Base-by-base conservation (phyloP, 2,329 filamentous ascomycete genomes). In the Grosmannia huntii region DNA sequence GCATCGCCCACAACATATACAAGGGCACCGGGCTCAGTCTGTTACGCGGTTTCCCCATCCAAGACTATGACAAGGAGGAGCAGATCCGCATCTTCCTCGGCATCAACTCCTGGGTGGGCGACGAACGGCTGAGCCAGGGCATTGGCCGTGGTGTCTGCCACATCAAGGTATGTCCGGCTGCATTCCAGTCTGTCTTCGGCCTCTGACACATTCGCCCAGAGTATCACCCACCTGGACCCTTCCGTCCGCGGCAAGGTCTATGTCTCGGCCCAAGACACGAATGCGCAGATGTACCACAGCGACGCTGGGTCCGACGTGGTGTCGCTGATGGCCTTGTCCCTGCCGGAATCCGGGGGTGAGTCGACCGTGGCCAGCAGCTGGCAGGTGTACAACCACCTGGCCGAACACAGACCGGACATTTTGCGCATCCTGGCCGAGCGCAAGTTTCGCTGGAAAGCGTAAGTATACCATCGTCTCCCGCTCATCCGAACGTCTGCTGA, bases 241-340 rank as follows among this genome's bases (percentile, higher is more conserved):
- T 27, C 21, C 14, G 5, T n/a, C 5, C 53, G 53, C 16, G 53
- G 53, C 14, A 55, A 55, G 23, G 36, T 55, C 33, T 55, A 10
- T 12, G 53, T 55, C 36, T 55, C 53, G 23, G 53, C 53, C 21
- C 53, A 55, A 23, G 53, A 55, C 36, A 55, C 53, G 5, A 44
- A 46, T 36, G 53, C 53, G 12, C 53, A 55, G 23, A 55, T 55
- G 53, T 55, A 55, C 23, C 53, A 55, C 53, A 55, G 53, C 36
- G 53, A 55, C 28, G 53, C 53, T 14, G 53, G 53, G 1, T 25
- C 36, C 1, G 53, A 55, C 12, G 36, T 55, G 3, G 53, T 55
- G 12, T 44, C 36, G 14, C 36, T 55, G 53, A 44, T 55, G 21
- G 53, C 53, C 12, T 10, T 55, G 36, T 27, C 36, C 9, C 4